Evolutionary conservation across 306 rosid species (phyloP).

Genomic region (Rosa rugosa): DNA sequence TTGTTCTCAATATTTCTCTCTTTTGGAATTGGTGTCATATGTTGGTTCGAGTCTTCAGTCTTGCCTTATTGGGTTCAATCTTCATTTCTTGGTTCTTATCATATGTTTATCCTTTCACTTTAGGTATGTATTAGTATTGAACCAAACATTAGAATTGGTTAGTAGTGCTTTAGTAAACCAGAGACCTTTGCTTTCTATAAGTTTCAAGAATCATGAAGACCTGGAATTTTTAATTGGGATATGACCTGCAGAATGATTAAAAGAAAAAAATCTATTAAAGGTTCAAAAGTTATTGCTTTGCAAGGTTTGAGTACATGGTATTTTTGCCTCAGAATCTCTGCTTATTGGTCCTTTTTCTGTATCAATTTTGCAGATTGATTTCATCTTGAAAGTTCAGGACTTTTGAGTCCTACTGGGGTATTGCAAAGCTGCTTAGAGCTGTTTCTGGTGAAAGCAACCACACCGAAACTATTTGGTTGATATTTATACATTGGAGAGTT

Average conservation of each 20-base stretch:
- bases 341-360: slow-evolving; percentile 15
- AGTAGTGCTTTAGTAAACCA: slow-evolving; percentile 1
- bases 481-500: slow-evolving; percentile 1
- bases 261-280: background rate
- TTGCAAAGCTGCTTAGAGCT: background rate
- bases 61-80: background rate
- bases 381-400: slow-evolving; percentile 18
- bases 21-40: background rate
- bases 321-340: background rate
- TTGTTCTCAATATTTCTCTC: background rate
- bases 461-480: slow-evolving; percentile 25
- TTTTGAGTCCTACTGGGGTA: background rate
- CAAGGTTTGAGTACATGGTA: background rate
- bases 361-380: slow-evolving; percentile 41
- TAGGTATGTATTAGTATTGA: background rate
- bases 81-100: background rate
- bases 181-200: background rate
- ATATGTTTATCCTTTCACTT: too few species aligned
- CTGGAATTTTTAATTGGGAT: background rate
- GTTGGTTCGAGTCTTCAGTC: background rate
- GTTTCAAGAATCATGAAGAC: background rate
- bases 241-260: background rate
- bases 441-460: slow-evolving; percentile 1
- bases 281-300: background rate
- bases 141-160: background rate